Conservation (phyloP, 805 yeast species). For the Wickerhamomyces ciferrii region DNA sequence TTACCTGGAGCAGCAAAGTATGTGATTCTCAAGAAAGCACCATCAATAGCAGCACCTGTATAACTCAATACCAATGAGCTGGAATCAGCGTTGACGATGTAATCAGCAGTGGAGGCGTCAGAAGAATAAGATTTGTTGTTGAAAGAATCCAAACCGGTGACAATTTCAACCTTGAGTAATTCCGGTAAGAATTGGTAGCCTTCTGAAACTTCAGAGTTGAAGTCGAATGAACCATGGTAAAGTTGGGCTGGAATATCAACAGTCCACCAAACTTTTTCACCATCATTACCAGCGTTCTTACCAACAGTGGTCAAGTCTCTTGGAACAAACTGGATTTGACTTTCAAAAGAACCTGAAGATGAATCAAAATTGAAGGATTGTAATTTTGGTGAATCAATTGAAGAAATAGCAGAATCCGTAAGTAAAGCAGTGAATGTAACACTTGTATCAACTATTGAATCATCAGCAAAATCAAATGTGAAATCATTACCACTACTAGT, state of each 20-base stretch:
- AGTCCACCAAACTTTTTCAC: conserved; percentile 1
- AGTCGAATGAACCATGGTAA: background rate
- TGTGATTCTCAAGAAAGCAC: background rate
- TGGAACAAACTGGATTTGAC: background rate
- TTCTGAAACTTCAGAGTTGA: background rate
- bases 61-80: background rate
- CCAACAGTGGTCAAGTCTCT: background rate
- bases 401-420: background rate
- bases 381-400: background rate
- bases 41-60: background rate
- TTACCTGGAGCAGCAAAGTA: background rate
- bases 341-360: background rate
- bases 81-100: background rate
- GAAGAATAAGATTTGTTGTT: background rate
- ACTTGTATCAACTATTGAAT: background rate
- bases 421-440: background rate
- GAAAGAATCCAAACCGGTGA: background rate
- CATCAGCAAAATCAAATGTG: background rate
- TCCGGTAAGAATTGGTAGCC: background rate
- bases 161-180: background rate
- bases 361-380: background rate
- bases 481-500: background rate
- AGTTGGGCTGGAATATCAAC: background rate
- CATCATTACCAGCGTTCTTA: conserved; percentile 1
- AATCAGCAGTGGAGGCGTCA: background rate